Percentiles rank a stretch among this genome's conserved stretches.
Evolutionary conservation across 2,329 filamentous ascomycete species (phyloP).

Genomic region (Diaporthe sp.): DNA sequence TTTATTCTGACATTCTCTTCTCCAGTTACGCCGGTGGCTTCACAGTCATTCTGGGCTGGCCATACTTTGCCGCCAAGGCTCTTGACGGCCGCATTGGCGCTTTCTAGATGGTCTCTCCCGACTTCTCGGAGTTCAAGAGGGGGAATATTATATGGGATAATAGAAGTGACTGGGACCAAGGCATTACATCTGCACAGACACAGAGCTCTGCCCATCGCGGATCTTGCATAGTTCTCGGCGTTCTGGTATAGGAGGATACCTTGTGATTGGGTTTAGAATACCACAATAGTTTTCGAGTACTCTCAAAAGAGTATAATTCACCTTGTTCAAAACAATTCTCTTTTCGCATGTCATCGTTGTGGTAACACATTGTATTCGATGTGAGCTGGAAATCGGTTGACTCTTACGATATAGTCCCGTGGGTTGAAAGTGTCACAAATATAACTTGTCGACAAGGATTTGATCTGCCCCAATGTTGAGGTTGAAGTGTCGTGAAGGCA

Average conservation of each 20-base stretch:
- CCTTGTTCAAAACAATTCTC: constrained; percentile 15
- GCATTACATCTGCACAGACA: constrained; percentile 23
- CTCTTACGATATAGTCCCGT: too few species aligned
- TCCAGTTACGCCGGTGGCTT: constrained; percentile 49
- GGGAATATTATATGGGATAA: not conserved
- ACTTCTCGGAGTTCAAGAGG: not conserved
- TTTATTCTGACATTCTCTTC: not conserved
- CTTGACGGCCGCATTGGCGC: constrained; percentile 42
- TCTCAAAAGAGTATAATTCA: constrained; percentile 21
- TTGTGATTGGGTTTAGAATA: constrained; percentile 28
- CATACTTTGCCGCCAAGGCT: constrained; percentile 38
- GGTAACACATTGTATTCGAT: too few species aligned
- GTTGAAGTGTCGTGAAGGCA: too few species aligned
- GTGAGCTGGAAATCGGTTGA: too few species aligned
- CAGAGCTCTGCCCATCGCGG: constrained; percentile 20
- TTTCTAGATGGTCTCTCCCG: constrained; percentile 34
- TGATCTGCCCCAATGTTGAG: too few species aligned
- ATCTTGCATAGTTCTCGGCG: constrained; percentile 30
- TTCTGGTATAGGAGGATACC: constrained; percentile 26
- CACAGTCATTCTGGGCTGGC: constrained; percentile 51
- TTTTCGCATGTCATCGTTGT: too few species aligned
- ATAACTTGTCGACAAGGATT: too few species aligned
- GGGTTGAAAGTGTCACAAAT: too few species aligned
- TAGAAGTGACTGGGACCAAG: constrained; percentile 11
- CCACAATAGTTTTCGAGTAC: constrained; percentile 19